Evolutionary conservation across 345 rosid species (phyloP).

Genomic region (Mangifera indica): DNA sequence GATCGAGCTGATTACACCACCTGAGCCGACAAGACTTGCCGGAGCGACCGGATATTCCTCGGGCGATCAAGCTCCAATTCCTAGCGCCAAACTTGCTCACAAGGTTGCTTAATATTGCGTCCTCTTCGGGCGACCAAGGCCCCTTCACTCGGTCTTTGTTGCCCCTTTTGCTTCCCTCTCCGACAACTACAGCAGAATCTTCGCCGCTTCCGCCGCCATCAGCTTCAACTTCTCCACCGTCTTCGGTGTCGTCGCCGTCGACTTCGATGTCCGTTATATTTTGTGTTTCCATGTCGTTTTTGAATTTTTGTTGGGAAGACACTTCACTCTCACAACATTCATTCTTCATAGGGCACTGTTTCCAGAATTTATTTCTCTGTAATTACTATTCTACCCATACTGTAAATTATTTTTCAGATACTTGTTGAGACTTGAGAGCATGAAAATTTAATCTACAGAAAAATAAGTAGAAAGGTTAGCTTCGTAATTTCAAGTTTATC

Average conservation of each 20-base stretch:
- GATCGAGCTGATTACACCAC: conserved; percentile 96
- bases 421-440: too few relatives aligned
- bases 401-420: too few relatives aligned
- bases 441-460: neutral
- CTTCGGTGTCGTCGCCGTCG: conserved; percentile 12
- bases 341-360: conserved; percentile 31
- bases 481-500: neutral
- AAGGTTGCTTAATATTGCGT: conserved; percentile 42
- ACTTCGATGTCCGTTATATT: conserved; percentile 17
- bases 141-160: conserved; percentile 49
- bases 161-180: conserved; percentile 31
- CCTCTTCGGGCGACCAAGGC: conserved; percentile 67
- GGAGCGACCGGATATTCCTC: conserved; percentile 70
- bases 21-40: conserved; percentile 92
- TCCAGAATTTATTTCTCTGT: conserved; percentile 11
- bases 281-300: conserved; percentile 17
- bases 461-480: neutral
- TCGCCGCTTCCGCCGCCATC: conserved; percentile 23
- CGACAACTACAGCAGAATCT: conserved; percentile 24
- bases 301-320: neutral
- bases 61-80: conserved; percentile 75
- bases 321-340: conserved; percentile 27
- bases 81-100: conserved; percentile 53
- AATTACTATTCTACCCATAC: neutral
- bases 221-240: conserved; percentile 6